Conservation (phyloP, 257 asterid species). For the Ehretia macrophylla region DNA sequence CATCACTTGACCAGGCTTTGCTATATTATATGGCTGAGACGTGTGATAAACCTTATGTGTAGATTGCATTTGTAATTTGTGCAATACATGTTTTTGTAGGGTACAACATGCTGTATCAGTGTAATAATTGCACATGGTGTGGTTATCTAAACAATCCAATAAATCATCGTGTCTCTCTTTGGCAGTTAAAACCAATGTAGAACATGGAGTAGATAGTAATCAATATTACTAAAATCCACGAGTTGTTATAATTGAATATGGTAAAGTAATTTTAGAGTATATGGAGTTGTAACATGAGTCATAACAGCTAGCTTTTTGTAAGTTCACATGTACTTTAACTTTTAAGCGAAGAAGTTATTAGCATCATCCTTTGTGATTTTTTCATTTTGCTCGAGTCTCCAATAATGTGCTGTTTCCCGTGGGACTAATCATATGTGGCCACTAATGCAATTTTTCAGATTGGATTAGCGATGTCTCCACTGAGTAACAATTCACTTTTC, state of each 20-base stretch:
- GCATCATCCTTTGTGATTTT: too few relatives aligned
- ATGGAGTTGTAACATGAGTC: too few relatives aligned
- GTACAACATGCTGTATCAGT: not conserved
- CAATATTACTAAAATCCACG: too few relatives aligned
- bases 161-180: not conserved
- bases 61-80: slow-evolving; percentile 6
- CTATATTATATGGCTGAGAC: slow-evolving; percentile 5
- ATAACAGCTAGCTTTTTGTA: too few relatives aligned
- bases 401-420: not conserved
- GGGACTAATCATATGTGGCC: not conserved
- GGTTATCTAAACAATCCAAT: not conserved
- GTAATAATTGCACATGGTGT: not conserved
- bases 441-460: slow-evolving; percentile 45
- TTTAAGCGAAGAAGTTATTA: too few relatives aligned
- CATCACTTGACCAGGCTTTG: slow-evolving; percentile 17
- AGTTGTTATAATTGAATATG: too few relatives aligned
- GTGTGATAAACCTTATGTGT: not conserved
- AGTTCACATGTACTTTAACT: too few relatives aligned
- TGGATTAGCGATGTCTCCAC: slow-evolving; percentile 96
- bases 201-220: too few relatives aligned
- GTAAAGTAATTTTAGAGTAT: too few relatives aligned
- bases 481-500: slow-evolving; percentile 94
- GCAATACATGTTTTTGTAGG: slow-evolving; percentile 5
- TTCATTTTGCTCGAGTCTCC: not conserved
- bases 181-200: not conserved